Conservation (phyloP, 2,329 filamentous ascomycete genomes). For the Apiospora hydei region DNA sequence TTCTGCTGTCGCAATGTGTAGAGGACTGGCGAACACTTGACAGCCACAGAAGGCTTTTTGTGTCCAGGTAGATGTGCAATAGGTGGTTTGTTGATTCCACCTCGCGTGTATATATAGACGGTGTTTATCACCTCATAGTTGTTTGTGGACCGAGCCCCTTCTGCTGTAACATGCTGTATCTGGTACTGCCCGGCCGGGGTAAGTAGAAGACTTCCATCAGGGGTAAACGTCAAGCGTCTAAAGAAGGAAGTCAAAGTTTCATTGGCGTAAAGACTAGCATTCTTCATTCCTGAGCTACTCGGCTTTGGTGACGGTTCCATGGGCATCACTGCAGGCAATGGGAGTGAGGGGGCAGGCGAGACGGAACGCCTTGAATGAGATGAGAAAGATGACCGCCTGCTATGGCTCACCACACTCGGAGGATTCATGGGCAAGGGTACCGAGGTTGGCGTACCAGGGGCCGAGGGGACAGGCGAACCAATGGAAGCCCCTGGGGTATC, state of each 20-base stretch:
- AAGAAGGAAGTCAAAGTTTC: conserved; percentile 98
- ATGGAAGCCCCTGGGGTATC: conserved; percentile 60
- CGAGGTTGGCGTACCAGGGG: conserved; percentile 91
- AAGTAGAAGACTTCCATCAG: conserved; percentile 91
- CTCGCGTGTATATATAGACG: conserved; percentile 96
- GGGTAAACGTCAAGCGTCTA: conserved; percentile 89
- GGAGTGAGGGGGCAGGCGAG: conserved; percentile 92
- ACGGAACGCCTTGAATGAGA: conserved; percentile 79
- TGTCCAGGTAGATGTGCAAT: conserved; percentile 95
- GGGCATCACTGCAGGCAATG: conserved; percentile 93
- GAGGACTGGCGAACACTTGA: conserved; percentile 89
- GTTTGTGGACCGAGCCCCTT: conserved; percentile 66
- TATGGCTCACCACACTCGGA: conserved; percentile 86
- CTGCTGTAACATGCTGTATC: conserved; percentile 66
- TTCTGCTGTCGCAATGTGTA: conserved; percentile 76
- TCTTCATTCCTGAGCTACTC: conserved; percentile 73
- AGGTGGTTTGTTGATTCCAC: conserved; percentile 94
- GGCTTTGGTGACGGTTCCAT: conserved; percentile 89
- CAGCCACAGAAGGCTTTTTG: conserved; percentile 96
- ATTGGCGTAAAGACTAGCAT: conserved; percentile 91
- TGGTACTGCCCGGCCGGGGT: conserved; percentile 97
- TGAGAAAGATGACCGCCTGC: conserved; percentile 92
- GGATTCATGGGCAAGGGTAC: conserved; percentile 95
- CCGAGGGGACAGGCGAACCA: conserved; percentile 87
- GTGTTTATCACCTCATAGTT: conserved; percentile 93